These are phyloP conservation scores for Paramyrothecium roridum DNA, from an alignment of 2,329 filamentous ascomycete genomes.

Conservation along the genomic window DNA sequence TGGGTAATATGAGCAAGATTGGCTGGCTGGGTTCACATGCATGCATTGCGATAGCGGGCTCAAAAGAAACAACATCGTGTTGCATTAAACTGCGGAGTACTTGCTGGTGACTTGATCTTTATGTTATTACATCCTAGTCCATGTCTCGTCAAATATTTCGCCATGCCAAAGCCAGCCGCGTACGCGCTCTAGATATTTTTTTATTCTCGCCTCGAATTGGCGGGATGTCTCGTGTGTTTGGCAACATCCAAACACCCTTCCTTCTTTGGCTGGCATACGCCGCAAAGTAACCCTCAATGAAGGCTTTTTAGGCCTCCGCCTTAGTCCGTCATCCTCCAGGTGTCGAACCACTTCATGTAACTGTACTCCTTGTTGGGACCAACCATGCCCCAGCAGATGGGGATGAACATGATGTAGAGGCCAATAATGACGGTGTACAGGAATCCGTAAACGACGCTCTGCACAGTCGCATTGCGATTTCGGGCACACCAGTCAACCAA, in stretches of 20 bases:
- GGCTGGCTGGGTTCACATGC: not conserved
- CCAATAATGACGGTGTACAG: slow-evolving; percentile 75
- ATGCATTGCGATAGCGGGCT: slow-evolving; percentile 26
- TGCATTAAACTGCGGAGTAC: slow-evolving; percentile 24
- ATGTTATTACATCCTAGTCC: slow-evolving; percentile 11
- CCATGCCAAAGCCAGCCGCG: not conserved
- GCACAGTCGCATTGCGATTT: slow-evolving; percentile 59
- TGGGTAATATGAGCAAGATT: slow-evolving; percentile 19
- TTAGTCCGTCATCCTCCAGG: slow-evolving; percentile 77
- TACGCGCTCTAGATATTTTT: not conserved
- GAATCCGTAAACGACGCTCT: slow-evolving; percentile 66
- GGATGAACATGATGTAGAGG: slow-evolving; percentile 86
- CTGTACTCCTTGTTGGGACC: slow-evolving; percentile 79
- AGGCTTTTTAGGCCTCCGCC: not conserved
- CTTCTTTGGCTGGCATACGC: not conserved
- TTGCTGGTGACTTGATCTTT: slow-evolving; percentile 11
- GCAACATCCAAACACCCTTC: too few species aligned
- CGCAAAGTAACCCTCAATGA: not conserved
- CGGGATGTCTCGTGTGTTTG: not conserved
- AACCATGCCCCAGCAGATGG: slow-evolving; percentile 94
- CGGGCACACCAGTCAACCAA: slow-evolving; percentile 79
- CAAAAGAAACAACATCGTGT: slow-evolving; percentile 17
- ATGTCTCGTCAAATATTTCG: not conserved
- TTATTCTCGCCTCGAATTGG: not conserved
- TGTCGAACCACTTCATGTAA: slow-evolving; percentile 91